These are phyloP conservation scores for Limtongozyma cylindracea DNA, from an alignment of 805 yeast species.

Conservation along the genomic window DNA sequence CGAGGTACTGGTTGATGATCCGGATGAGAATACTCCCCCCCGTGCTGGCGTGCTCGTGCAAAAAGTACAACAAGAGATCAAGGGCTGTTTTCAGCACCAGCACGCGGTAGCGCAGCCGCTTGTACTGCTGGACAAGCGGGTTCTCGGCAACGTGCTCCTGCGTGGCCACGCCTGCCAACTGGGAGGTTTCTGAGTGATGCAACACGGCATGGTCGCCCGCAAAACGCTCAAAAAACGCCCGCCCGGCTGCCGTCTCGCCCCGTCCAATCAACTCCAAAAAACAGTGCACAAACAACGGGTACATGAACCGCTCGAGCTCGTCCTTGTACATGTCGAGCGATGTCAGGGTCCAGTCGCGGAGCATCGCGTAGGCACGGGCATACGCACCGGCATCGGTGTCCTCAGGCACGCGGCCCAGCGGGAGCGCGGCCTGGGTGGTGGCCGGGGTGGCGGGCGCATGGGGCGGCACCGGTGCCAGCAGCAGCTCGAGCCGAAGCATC, in stretches of 20 bases:
- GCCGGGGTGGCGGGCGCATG: conserved; percentile 22
- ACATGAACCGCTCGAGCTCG: conserved; percentile 60
- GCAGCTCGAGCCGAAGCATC: conserved; percentile 68
- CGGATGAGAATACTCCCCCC: conserved; percentile 82
- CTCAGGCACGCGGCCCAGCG: conserved; percentile 15
- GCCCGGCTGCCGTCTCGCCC: conserved; percentile 32
- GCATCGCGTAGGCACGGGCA: conserved; percentile 54
- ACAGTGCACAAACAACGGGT: conserved; percentile 83
- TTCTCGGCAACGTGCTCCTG: conserved; percentile 69
- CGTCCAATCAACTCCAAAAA: conserved; percentile 57
- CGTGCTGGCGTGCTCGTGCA: conserved; percentile 76
- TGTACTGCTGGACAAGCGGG: conserved; percentile 52
- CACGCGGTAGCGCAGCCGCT: conserved; percentile 47
- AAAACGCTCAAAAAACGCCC: conserved; percentile 52
- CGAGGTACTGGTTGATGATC: conserved; percentile 64
- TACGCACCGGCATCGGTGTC: conserved; percentile 46
- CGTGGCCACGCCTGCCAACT: conserved; percentile 48
- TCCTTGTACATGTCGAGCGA: conserved; percentile 82
- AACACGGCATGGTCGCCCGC: conserved; percentile 44
- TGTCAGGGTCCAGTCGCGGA: conserved; percentile 74
- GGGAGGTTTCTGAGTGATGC: conserved; percentile 57
- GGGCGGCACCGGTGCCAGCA: conserved; percentile 29
- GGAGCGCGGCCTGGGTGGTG: conserved; percentile 9
- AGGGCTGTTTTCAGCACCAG: conserved; percentile 65
- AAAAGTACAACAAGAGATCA: conserved; percentile 59